Base-by-base conservation (phyloP, 768 basidiomycete species). In the Rhizopogon roseolus region DNA sequence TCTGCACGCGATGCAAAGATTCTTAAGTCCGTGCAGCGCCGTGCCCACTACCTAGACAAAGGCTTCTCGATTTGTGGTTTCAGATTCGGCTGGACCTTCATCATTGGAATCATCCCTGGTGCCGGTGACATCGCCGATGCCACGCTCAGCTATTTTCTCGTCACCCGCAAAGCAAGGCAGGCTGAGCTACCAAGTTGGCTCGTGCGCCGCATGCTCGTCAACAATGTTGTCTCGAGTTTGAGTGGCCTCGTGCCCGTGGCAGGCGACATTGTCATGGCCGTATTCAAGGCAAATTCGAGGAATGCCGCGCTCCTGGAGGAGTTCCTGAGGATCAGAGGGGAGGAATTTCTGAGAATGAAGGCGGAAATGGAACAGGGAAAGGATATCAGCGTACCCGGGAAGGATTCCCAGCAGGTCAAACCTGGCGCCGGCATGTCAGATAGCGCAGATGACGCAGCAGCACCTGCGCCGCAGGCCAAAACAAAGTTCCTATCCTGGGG, bases 231-330 rank as follows among this genome's bases (percentile, higher is more conserved):
- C 22, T 84, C 87, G 9, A 82, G 81, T 5, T 75, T 73, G 0
- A 73, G 89, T 11, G 88, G 91, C 1, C 64, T 85, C 43, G 64
- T 95, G 3, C 93, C 93, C 0, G 51, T 88, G 41, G 74, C 81
- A 3, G 94, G 94, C 4, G 91, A 94, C 68, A 60, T 97, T 27
- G 62, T 84, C 1, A 70, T 94, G 36, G 92, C 89, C 1, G 68
- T 81, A 3, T 96, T 75, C 77, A 95, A 93, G 66, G 84, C 93
- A 17, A 98, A 98, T 69, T 88, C 85, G 14, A 78, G 95, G 56
- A 97, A 98, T 62, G 94, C 92, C 10, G 80, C 80, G 5, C 72
- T 97, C 45, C 75, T 98, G 44, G 92, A 95, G 64, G 91, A 93
- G 66, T 93, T 81, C 68, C 70, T 97, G 51, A 78, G 86, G 36